Percentiles rank a stretch among this genome's conserved stretches.
Conservation (phyloP, 768 basidiomycete genomes). For the Hemileccinum impolitum region DNA sequence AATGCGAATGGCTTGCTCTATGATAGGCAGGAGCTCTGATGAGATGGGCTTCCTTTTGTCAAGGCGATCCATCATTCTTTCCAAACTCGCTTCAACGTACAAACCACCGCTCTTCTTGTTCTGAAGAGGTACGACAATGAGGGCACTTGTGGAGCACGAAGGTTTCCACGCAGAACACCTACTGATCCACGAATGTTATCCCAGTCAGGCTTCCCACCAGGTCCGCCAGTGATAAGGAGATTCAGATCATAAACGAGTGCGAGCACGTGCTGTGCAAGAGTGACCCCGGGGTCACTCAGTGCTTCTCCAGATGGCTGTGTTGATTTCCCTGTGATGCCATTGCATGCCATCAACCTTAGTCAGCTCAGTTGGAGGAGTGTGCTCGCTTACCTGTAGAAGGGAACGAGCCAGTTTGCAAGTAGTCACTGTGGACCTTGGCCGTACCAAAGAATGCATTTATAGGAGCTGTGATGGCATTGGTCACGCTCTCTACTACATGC, state of each 20-base stretch:
- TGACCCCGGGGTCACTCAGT: conserved; percentile 8
- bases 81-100: conserved; percentile 15
- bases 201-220: conserved; percentile 14
- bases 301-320: conserved; percentile 10
- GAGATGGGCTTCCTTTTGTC: conserved; percentile 15
- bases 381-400: background rate
- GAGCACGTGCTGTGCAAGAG: conserved; percentile 9
- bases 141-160: background rate
- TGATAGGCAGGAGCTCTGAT: conserved; percentile 10
- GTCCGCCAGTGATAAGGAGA: conserved; percentile 13
- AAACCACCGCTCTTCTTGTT: conserved; percentile 12
- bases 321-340: conserved; percentile 4
- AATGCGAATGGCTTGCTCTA: background rate
- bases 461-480: conserved; percentile 10
- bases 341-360: too few species aligned
- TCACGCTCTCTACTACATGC: conserved; percentile 15
- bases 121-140: background rate
- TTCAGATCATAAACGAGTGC: conserved; percentile 6
- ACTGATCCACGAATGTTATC: conserved; percentile 13
- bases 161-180: background rate
- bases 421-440: conserved; percentile 8
- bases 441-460: conserved; percentile 10
- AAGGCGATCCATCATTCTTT: conserved; percentile 10
- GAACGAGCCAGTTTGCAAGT: conserved; percentile 9
- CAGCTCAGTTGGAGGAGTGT: background rate